Base-by-base conservation (phyloP, 805 yeast species). In the Cyberlindnera galapagoensis region DNA sequence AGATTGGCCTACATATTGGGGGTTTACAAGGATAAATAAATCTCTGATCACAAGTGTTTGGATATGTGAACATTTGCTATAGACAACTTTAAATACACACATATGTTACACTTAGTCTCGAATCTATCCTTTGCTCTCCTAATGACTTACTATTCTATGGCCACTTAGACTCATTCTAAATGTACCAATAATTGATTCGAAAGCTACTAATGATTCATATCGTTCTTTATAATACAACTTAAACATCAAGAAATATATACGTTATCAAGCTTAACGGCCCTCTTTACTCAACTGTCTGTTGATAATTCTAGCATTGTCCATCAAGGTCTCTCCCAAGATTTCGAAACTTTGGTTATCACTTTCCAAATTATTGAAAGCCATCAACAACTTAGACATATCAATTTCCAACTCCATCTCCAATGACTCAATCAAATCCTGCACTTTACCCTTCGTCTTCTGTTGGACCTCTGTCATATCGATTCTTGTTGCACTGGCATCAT, bases 1-100 rank as follows among this genome's bases (percentile, higher is more conserved):
- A 69, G 98, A 47, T 57, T 86, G 60, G 95, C 97, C 5, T 92
- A 90, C 54, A 44, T 85, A 16, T 54, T 87, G 39, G 96, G 97
- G 7, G 71, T 92, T 28, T 92, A 92, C 57, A 71, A 63, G 38
- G 68, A 65, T 36, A 42, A 39, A 14, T 36, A 33, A 30, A 12
- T 11, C 21, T 21, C 6, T 9, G 21, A n/a, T 22, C 16, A 30
- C 16, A 14, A 11, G 8, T n/a, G n/a, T n/a, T n/a, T n/a, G n/a
- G n/a, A n/a, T n/a, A n/a, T 13, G 12, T 21, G 25, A 16, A 7
- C 6, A 18, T 18, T 23, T 18, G 4, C 9, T 5, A 21, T 16
- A 26, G 4, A 23, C n/a, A n/a, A n/a, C n/a, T n/a, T n/a, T n/a
- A n/a, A 17, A 26, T 16, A 12, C 9, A 10, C 9, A 8, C 10